Evolutionary conservation across 192 early-diverging fungal species (phyloP).

Genomic region (Chytriomyces sp.): DNA sequence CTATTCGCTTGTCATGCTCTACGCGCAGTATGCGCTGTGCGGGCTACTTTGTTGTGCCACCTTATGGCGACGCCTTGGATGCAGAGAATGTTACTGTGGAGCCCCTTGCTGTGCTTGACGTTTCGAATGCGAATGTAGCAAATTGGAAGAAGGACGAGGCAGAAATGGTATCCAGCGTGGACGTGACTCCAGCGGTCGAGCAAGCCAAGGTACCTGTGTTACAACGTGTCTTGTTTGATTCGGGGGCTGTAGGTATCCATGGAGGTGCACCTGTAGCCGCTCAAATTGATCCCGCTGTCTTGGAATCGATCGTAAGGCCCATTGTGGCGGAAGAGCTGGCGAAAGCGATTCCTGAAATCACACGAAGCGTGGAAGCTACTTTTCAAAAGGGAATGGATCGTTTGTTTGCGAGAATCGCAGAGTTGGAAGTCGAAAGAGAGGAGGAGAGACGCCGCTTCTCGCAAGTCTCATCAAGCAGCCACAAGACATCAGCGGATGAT

Average conservation of each 20-base stretch:
- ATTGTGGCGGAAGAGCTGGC: background rate
- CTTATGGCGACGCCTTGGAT: slow-evolving; percentile 19
- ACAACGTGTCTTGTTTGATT: background rate
- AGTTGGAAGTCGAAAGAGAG: background rate
- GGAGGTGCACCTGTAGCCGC: background rate
- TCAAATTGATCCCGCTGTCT: background rate
- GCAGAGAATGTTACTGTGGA: background rate
- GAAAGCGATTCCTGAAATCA: background rate
- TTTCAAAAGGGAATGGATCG: background rate
- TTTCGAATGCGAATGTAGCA: background rate
- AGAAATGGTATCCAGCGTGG: background rate
- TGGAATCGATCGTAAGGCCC: background rate
- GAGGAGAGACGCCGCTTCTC: no score
- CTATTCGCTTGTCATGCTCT: background rate
- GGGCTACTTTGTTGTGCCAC: slow-evolving; percentile 10
- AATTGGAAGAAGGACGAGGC: slow-evolving; percentile 5
- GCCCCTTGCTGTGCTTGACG: slow-evolving; percentile 6
- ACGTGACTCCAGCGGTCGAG: background rate
- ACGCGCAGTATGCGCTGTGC: slow-evolving; percentile 1
- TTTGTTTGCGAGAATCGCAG: background rate
- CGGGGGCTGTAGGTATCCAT: background rate
- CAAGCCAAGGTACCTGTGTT: background rate
- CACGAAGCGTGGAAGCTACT: background rate
- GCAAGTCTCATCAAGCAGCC: no score
- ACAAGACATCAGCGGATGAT: no score